These are phyloP conservation scores for Hypoxylon lienhwacheense DNA, from an alignment of 495 filamentous ascomycete species.

Conservation along the genomic window DNA sequence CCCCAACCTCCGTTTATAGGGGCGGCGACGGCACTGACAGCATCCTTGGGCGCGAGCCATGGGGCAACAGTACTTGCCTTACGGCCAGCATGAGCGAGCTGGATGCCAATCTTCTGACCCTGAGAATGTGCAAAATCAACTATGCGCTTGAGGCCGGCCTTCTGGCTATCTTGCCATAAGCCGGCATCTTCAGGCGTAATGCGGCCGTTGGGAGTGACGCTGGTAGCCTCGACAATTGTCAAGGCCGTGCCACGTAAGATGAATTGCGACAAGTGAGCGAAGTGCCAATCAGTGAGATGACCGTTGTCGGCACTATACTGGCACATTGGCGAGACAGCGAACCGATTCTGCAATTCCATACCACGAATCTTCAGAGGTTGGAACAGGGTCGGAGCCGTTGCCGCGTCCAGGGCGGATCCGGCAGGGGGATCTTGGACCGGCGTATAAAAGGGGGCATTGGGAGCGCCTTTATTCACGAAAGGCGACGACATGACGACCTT, in stretches of 20 bases:
- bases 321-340: constrained; percentile 65
- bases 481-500: too few relatives aligned
- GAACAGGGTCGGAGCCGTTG: constrained; percentile 63
- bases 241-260: constrained; percentile 65
- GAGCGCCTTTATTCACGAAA: constrained; percentile 38
- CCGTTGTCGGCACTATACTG: constrained; percentile 70
- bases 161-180: constrained; percentile 71
- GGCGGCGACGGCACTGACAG: constrained; percentile 45
- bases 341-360: constrained; percentile 72
- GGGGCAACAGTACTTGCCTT: constrained; percentile 68
- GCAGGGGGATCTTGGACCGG: constrained; percentile 57
- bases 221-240: constrained; percentile 69
- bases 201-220: constrained; percentile 67
- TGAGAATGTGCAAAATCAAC: constrained; percentile 65
- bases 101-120: constrained; percentile 67
- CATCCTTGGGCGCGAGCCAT: constrained; percentile 50
- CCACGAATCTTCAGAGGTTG: constrained; percentile 66
- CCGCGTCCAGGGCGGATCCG: constrained; percentile 55
- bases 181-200: constrained; percentile 72
- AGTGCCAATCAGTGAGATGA: constrained; percentile 70
- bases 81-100: constrained; percentile 73
- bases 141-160: constrained; percentile 62
- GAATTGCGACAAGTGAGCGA: constrained; percentile 64
- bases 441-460: constrained; percentile 59
- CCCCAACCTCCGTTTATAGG: constrained; percentile 66